Conservation (phyloP, 176 grass and related monocot genomes). For the Aegilops umbellulata region DNA sequence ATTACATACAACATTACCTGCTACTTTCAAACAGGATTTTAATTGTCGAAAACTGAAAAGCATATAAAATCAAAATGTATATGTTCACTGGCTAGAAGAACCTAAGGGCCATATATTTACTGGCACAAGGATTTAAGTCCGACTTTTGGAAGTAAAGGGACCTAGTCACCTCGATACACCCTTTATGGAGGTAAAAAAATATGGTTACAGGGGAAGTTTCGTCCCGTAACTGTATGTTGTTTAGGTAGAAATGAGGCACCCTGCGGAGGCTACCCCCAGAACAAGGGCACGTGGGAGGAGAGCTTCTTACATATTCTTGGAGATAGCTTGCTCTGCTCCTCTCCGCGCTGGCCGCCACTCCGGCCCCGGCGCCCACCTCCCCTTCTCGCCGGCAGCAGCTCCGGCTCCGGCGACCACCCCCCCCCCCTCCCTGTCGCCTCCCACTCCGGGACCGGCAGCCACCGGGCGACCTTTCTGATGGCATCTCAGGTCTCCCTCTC, state of each 20-base stretch:
- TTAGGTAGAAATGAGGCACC: background rate
- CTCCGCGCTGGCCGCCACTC: too few species aligned
- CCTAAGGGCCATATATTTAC: conserved; percentile 14
- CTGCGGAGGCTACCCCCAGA: background rate
- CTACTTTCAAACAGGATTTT: background rate
- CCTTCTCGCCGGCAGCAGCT: too few species aligned
- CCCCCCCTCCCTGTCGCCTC: too few species aligned
- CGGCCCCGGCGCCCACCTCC: too few species aligned
- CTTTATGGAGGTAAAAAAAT: background rate
- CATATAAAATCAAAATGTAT: background rate
- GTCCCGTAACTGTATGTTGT: background rate
- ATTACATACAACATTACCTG: background rate
- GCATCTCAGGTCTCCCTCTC: too few species aligned
- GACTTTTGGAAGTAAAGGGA: background rate
- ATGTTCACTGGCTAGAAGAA: background rate
- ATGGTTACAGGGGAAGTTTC: background rate
- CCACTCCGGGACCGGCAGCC: too few species aligned
- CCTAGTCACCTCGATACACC: background rate
- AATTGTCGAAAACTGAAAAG: background rate
- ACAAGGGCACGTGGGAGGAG: too few species aligned
- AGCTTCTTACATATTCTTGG: too few species aligned
- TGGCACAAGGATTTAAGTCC: conserved; percentile 4
- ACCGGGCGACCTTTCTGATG: too few species aligned
- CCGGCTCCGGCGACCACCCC: too few species aligned
- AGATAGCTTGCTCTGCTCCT: too few species aligned